phyloP scores from a whole-genome alignment of 768 basidiomycete genomes.

The Ephemerocybe angulata region DNA sequence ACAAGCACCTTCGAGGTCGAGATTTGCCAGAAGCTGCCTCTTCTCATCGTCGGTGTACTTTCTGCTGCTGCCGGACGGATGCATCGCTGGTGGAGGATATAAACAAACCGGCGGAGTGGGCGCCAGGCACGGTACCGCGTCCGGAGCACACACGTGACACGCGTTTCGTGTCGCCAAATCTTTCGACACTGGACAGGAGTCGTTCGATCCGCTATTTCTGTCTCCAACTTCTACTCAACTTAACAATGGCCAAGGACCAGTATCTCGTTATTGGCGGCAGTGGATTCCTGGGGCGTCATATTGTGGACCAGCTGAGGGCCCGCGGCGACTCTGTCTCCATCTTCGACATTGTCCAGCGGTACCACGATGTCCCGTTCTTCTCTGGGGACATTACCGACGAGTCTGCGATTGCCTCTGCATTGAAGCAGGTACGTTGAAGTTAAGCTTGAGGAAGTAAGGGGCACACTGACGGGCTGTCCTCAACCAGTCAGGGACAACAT shows the following conservation, averaged over 20 bases:
- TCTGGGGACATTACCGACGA: constrained; percentile 85
- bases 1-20: constrained; percentile 76
- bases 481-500: constrained; percentile 71
- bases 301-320: constrained; percentile 79
- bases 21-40: constrained; percentile 67
- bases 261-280: constrained; percentile 94
- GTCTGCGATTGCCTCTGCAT: constrained; percentile 63
- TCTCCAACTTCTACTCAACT: background rate
- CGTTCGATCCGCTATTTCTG: constrained; percentile 19
- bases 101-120: constrained; percentile 10
- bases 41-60: constrained; percentile 65
- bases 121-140: constrained; percentile 16
- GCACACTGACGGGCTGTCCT: constrained; percentile 5
- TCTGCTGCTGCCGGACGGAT: constrained; percentile 26
- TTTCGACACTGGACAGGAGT: constrained; percentile 17
- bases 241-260: constrained; percentile 48
- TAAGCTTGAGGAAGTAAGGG: background rate
- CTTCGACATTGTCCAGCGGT: constrained; percentile 90
- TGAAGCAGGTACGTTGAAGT: constrained; percentile 61
- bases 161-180: constrained; percentile 24
- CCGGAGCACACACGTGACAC: constrained; percentile 36
- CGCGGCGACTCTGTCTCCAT: constrained; percentile 80
- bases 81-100: constrained; percentile 21
- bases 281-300: constrained; percentile 87
- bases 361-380: constrained; percentile 84